Conservation (phyloP, 257 asterid species). For the Galeopsis tetrahit region DNA sequence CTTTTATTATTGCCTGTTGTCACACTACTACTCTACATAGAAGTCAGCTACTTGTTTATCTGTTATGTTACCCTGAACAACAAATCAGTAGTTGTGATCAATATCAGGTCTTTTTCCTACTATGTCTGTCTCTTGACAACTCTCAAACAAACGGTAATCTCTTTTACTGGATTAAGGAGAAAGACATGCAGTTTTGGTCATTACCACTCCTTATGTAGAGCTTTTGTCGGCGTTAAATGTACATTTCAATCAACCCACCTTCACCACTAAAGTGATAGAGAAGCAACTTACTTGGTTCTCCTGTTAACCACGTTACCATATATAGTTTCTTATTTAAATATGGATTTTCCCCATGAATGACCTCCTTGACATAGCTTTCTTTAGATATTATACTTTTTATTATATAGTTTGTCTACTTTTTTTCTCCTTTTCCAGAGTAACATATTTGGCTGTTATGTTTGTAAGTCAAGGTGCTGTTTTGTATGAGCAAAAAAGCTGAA, state of each 20-base stretch:
- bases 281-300: conserved; percentile 7
- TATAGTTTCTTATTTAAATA: background rate
- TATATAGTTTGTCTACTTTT: background rate
- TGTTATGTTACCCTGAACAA: background rate
- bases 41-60: conserved; percentile 5
- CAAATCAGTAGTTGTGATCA: conserved; percentile 5
- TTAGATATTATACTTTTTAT: no score
- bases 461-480: conserved; percentile 2
- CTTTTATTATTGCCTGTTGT: background rate
- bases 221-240: background rate
- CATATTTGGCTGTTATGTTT: background rate
- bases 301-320: background rate
- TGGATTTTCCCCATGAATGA: conserved; percentile 3
- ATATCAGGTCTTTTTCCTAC: background rate
- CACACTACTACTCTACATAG: background rate
- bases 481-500: conserved; percentile 10
- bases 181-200: background rate
- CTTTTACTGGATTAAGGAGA: background rate
- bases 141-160: background rate
- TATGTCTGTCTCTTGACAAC: background rate
- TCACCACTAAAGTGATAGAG: conserved; percentile 17
- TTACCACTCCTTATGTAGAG: conserved; percentile 11
- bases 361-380: background rate
- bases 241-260: background rate
- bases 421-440: background rate